Conservation (phyloP, 2,329 filamentous ascomycete species). For the Corniculantispora saksenae region DNA sequence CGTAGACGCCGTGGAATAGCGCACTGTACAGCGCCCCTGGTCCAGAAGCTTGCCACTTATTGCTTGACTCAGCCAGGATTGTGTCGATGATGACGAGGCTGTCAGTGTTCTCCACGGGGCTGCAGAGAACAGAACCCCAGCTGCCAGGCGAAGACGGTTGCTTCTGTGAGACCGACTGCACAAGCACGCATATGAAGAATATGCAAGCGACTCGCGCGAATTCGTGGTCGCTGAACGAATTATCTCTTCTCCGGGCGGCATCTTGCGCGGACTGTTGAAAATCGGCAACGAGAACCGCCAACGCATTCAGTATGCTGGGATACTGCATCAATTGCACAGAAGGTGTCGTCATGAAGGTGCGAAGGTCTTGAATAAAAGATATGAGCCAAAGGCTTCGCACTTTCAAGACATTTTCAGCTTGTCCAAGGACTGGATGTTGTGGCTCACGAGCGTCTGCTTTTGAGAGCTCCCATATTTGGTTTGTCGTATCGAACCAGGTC, state of each 20-base stretch:
- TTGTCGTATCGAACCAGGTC: neutral
- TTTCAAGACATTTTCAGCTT: neutral
- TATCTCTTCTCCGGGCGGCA: neutral
- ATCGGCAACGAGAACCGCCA: neutral
- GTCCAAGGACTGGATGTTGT: neutral
- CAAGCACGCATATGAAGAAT: neutral
- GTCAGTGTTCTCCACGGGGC: neutral
- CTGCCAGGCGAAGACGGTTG: neutral
- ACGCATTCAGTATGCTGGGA: neutral
- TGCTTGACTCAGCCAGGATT: neutral
- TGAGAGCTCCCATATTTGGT: constrained; percentile 3
- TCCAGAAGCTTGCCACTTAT: neutral
- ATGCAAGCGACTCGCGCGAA: neutral
- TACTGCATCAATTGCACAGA: neutral
- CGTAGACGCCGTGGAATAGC: neutral
- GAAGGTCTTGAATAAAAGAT: neutral
- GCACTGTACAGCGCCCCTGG: neutral
- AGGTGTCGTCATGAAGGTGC: neutral
- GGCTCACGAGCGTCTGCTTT: neutral
- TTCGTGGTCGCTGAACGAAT: neutral
- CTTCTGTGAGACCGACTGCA: neutral
- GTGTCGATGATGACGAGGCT: neutral
- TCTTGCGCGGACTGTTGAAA: neutral
- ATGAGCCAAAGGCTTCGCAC: neutral
- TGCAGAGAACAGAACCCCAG: too few relatives aligned